Conservation (phyloP, 2,329 filamentous ascomycete genomes). For the Podosphaera fusca region DNA sequence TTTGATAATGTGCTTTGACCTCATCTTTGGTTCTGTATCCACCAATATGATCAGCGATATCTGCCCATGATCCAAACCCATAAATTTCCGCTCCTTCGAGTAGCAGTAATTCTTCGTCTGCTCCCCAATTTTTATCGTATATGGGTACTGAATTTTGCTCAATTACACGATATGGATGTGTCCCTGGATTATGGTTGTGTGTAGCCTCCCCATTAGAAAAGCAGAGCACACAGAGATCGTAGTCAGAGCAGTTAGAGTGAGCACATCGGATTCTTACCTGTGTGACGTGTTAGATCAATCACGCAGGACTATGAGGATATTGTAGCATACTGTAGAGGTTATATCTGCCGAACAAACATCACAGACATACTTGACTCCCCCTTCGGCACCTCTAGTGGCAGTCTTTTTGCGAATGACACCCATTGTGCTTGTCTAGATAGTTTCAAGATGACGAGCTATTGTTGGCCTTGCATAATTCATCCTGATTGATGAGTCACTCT, state of each 20-base stretch:
- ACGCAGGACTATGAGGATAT: background rate
- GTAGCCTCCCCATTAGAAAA: slow-evolving; percentile 65
- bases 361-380: slow-evolving; percentile 86
- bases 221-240: slow-evolving; percentile 89
- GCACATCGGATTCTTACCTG: slow-evolving; percentile 91
- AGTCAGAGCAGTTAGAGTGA: slow-evolving; percentile 55
- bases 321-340: slow-evolving; percentile 55
- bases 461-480: too few relatives aligned
- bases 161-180: slow-evolving; percentile 79
- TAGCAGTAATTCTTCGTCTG: slow-evolving; percentile 84
- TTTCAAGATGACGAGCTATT: too few relatives aligned
- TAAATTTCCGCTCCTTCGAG: slow-evolving; percentile 92
- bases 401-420: slow-evolving; percentile 94
- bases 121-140: slow-evolving; percentile 84
- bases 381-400: slow-evolving; percentile 61
- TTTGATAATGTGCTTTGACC: slow-evolving; percentile 80
- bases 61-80: slow-evolving; percentile 87
- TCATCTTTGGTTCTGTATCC: slow-evolving; percentile 89
- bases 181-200: slow-evolving; percentile 64
- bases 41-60: slow-evolving; percentile 94
- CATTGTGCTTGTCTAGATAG: slow-evolving; percentile 29
- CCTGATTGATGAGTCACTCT: too few relatives aligned
- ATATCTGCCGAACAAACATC: slow-evolving; percentile 94
- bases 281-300: background rate
- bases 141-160: slow-evolving; percentile 98